These are phyloP conservation scores for Myochromella boudieri DNA, from an alignment of 768 basidiomycete genomes.

Conservation along the genomic window DNA sequence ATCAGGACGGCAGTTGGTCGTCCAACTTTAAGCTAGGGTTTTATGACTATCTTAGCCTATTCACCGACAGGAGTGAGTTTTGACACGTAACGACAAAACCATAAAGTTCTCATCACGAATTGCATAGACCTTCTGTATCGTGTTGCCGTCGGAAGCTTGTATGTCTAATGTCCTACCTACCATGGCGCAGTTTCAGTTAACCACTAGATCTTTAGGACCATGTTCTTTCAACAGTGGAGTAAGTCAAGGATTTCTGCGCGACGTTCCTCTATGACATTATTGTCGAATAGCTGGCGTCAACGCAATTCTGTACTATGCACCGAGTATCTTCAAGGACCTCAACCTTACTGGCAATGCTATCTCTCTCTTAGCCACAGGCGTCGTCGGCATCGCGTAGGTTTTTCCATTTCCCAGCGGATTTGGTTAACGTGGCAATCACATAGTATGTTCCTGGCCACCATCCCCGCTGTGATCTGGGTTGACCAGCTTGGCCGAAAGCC, in stretches of 20 bases:
- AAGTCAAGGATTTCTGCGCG: slow-evolving; percentile 8
- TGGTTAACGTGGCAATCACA: not conserved
- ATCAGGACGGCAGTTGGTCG: slow-evolving; percentile 56
- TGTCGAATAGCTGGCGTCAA: slow-evolving; percentile 53
- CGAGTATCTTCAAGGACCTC: slow-evolving; percentile 62
- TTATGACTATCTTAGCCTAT: slow-evolving; percentile 59
- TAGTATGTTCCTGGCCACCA: slow-evolving; percentile 75
- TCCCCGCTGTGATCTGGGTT: slow-evolving; percentile 81
- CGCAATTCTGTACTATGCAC: slow-evolving; percentile 76
- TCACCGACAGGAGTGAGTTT: slow-evolving; percentile 45
- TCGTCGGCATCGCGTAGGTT: slow-evolving; percentile 74
- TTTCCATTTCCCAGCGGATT: not conserved
- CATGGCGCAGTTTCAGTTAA: too few relatives aligned
- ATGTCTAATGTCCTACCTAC: too few relatives aligned
- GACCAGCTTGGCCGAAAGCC: slow-evolving; percentile 77
- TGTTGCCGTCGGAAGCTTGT: slow-evolving; percentile 60
- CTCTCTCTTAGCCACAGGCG: slow-evolving; percentile 55
- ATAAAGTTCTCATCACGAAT: not conserved
- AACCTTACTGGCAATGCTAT: slow-evolving; percentile 62
- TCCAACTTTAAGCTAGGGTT: slow-evolving; percentile 65
- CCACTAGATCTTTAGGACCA: too few relatives aligned
- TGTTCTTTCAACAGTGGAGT: slow-evolving; percentile 87
- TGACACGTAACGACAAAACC: not conserved
- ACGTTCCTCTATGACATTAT: slow-evolving; percentile 1
- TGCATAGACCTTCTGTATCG: slow-evolving; percentile 56